Base-by-base conservation (phyloP, 257 asterid genomes). In the Jacaranda mimosifolia region DNA sequence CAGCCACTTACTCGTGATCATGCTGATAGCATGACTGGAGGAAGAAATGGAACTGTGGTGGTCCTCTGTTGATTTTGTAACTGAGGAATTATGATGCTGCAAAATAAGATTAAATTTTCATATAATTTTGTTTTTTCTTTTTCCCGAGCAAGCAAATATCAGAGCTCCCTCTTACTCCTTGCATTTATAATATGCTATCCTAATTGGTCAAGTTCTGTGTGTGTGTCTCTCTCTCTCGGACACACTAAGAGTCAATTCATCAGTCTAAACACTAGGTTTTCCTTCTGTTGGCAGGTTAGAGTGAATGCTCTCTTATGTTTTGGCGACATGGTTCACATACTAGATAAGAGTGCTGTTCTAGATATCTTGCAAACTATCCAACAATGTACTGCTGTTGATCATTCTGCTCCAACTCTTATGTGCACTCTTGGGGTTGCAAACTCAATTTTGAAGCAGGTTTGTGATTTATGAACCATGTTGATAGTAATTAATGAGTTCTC, bases 381-480 rank as follows among this genome's bases (percentile, higher is more conserved):
- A 75, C 87, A 97, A 43, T 96, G 99, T 85, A 91, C 98, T 38
- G 92, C 97, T 60, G 99, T 96, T 81, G 99, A 96, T 80, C 98
- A 87, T 86, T 93, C 99, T 85, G 91, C 99, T 79, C 99, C 99
- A 64, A 96, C 99, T 76, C 97, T 96, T 36, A 96, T 96, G 99
- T 91, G 98, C 81, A 96, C 98, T 77, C 99, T 96, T 74, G 97
- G 97, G 40, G 90, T 93, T 58, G 98, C 97, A 70, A 96, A 93
- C 83, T 87, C 97, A 73, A 84, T 93, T 79, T 75, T 89, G 86
- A 96, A 93, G 89, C 97, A 92, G 99, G 99, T 96, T 72, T 73
- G 75, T 53, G 32, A 21, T 70, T 73, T 62, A 72, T 56, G 32
- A 32, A 38, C 71, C 11, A 9, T 49, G 36, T 72, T 75, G 38